These are phyloP conservation scores for Pseudohalonectria lignicola DNA, from an alignment of 2,329 filamentous ascomycete species.

Conservation along the genomic window DNA sequence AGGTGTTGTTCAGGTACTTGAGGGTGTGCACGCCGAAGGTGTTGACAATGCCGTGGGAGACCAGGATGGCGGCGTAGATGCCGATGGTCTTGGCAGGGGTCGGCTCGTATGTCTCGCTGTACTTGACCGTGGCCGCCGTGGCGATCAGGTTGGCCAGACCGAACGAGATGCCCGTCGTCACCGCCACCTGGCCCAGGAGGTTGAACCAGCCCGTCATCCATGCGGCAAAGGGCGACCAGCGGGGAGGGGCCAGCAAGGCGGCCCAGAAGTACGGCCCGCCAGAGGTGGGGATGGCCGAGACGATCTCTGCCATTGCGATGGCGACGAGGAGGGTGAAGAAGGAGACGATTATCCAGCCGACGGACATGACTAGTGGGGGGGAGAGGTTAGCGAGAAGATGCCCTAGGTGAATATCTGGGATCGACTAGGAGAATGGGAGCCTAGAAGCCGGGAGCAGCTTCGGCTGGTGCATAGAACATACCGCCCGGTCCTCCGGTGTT, in stretches of 20 bases:
- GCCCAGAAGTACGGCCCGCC: constrained; percentile 53
- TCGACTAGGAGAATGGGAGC: no score
- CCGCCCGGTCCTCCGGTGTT: constrained; percentile 39
- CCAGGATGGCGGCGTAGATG: constrained; percentile 46
- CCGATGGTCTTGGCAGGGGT: constrained; percentile 39
- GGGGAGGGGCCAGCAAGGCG: constrained; percentile 39
- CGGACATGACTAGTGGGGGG: constrained; percentile 35
- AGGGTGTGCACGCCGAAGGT: constrained; percentile 46
- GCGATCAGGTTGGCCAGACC: constrained; percentile 25
- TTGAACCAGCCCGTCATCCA: constrained; percentile 32
- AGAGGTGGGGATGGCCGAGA: constrained; percentile 45
- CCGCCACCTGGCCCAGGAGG: constrained; percentile 27
- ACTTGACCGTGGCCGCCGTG: constrained; percentile 24
- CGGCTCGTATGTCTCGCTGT: constrained; percentile 21
- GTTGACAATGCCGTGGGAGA: constrained; percentile 43
- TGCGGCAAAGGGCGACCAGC: constrained; percentile 23
- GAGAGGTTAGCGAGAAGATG: constrained; percentile 2
- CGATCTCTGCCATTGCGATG: constrained; percentile 46
- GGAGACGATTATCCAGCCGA: constrained; percentile 42
- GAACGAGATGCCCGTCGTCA: constrained; percentile 29
- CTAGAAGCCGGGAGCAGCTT: no score
- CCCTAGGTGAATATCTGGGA: no score
- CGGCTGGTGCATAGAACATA: no score
- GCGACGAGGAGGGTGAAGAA: constrained; percentile 45
- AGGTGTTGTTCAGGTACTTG: constrained; percentile 43